Evolutionary conservation across 495 filamentous ascomycete genomes (phyloP).

Genomic region (Hypoxylon rickii): DNA sequence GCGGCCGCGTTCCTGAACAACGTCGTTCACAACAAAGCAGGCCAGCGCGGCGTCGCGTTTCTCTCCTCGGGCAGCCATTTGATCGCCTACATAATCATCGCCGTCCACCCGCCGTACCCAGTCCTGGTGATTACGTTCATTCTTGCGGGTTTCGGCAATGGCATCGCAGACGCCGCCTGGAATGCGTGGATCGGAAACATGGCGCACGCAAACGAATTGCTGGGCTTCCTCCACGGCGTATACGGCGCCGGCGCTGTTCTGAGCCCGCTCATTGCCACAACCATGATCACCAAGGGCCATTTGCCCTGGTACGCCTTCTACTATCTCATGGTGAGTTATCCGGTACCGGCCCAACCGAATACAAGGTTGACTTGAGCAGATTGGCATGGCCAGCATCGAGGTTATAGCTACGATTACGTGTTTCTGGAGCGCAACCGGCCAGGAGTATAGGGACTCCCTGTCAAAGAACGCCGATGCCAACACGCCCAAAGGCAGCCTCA

Average conservation of each 20-base stretch:
- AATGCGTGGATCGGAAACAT: constrained; percentile 86
- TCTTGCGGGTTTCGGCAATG: constrained; percentile 72
- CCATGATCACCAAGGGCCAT: constrained; percentile 63
- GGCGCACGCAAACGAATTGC: constrained; percentile 67
- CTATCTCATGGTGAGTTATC: constrained; percentile 53
- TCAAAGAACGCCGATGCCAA: constrained; percentile 31
- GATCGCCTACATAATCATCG: constrained; percentile 68
- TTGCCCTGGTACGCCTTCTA: constrained; percentile 70
- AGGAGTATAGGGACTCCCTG: constrained; percentile 61
- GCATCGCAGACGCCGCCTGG: constrained; percentile 71
- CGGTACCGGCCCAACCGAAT: not conserved
- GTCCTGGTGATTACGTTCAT: constrained; percentile 74
- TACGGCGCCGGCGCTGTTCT: constrained; percentile 81
- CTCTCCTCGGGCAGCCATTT: constrained; percentile 68
- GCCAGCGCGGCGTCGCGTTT: constrained; percentile 75
- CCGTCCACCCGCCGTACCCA: constrained; percentile 72
- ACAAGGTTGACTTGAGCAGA: constrained; percentile 41
- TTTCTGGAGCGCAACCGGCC: constrained; percentile 72
- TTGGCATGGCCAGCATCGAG: constrained; percentile 67
- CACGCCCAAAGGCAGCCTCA: constrained; percentile 45
- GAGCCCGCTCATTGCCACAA: constrained; percentile 76
- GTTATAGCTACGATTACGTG: constrained; percentile 54
- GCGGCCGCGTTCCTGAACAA: constrained; percentile 75
- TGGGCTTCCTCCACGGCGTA: constrained; percentile 72
- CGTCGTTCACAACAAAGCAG: constrained; percentile 58